Percentiles rank a stretch among this genome's conserved stretches.
These are phyloP conservation scores for Apiotrichum brassicae DNA, from an alignment of 1,284 basidiomycete genomes.

Conservation along the genomic window DNA sequence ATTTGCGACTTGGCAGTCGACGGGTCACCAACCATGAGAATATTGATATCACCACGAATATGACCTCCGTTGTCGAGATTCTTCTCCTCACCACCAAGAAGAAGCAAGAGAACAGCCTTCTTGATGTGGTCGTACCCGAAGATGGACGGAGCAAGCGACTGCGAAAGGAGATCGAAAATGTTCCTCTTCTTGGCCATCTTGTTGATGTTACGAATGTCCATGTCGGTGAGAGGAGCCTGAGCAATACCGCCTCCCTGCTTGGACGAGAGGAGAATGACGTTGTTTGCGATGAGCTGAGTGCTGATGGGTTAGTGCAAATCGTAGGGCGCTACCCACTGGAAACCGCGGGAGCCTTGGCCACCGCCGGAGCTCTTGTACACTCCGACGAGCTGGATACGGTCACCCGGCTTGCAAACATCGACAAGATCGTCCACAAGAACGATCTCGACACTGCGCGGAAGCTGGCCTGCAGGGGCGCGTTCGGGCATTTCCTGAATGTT, in stretches of 20 bases:
- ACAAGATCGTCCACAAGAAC: slow-evolving; percentile 96
- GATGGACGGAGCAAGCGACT: slow-evolving; percentile 95
- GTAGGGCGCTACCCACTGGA: slow-evolving; percentile 63
- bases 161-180: slow-evolving; percentile 82
- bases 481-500: slow-evolving; percentile 99
- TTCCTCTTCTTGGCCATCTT: slow-evolving; percentile 77
- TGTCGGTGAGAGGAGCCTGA: slow-evolving; percentile 84
- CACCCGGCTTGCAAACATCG: slow-evolving; percentile 95
- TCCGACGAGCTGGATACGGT: slow-evolving; percentile 94
- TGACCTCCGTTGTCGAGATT: slow-evolving; percentile 96
- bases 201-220: slow-evolving; percentile 94
- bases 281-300: slow-evolving; percentile 90
- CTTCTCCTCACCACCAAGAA: slow-evolving; percentile 96
- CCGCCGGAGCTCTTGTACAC: slow-evolving; percentile 91
- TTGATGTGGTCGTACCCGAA: slow-evolving; percentile 97
- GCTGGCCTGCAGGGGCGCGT: slow-evolving; percentile 90
- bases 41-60: slow-evolving; percentile 98
- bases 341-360: slow-evolving; percentile 69
- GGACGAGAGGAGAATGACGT: slow-evolving; percentile 91
- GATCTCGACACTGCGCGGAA: slow-evolving; percentile 91
- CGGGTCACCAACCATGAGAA: slow-evolving; percentile 99
- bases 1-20: slow-evolving; percentile 97
- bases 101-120: slow-evolving; percentile 80
- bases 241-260: slow-evolving; percentile 95
- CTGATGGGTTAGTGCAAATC: slow-evolving; percentile 47